A percentile compares a stretch with the other conserved stretches of the same genome.
phyloP scores from a whole-genome alignment of 208 protist genomes.

The Acanthamoeba lenticulata region DNA sequence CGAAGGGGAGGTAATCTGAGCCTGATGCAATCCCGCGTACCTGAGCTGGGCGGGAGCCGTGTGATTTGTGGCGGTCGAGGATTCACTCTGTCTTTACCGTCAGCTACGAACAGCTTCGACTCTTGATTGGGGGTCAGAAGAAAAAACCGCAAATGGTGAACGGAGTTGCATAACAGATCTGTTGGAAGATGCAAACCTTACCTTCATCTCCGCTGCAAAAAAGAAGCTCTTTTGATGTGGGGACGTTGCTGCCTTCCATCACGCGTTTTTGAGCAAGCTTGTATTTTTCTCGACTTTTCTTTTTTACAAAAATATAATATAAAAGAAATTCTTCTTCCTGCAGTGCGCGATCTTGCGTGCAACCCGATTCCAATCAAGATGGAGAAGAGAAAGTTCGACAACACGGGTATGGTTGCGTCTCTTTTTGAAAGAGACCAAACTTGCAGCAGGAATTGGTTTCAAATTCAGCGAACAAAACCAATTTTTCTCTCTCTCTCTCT shows the following conservation, averaged over 20 bases:
- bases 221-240: conserved; percentile 39
- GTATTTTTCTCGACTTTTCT: neutral
- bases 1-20: neutral
- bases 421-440: neutral
- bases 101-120: conserved; percentile 55
- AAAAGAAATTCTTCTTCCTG: neutral
- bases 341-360: neutral
- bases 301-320: neutral
- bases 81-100: conserved; percentile 66
- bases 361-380: neutral
- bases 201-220: neutral
- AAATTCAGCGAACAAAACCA: no score
- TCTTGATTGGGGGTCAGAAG: neutral
- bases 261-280: neutral
- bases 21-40: neutral
- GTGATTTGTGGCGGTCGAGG: conserved; percentile 63
- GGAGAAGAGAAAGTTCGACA: conserved; percentile 52
- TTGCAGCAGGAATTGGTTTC: no score
- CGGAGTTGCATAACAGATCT: neutral
- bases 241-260: conserved; percentile 11
- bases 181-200: neutral
- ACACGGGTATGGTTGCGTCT: neutral
- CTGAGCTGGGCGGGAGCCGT: conserved; percentile 1
- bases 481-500: no score
- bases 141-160: neutral